These are phyloP conservation scores for Hemileccinum impolitum DNA, from an alignment of 768 basidiomycete genomes.

Conservation along the genomic window DNA sequence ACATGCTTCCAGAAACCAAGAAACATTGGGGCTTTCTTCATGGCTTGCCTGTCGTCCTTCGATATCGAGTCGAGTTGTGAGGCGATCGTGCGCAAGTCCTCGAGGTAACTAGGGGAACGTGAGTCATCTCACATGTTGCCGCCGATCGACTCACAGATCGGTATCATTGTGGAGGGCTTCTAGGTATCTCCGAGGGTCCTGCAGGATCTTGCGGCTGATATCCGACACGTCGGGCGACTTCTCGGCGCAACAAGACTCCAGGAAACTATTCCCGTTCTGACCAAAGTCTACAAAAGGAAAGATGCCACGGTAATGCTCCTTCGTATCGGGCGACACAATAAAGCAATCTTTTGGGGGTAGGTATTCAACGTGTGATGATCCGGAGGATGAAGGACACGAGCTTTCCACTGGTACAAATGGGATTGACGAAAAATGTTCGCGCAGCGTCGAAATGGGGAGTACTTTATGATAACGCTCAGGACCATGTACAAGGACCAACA, in stretches of 20 bases:
- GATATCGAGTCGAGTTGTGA: constrained; percentile 9
- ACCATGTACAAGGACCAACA: neutral
- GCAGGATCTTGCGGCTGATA: constrained; percentile 8
- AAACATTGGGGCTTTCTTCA: constrained; percentile 11
- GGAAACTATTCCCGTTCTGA: constrained; percentile 10
- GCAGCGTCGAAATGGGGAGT: constrained; percentile 3
- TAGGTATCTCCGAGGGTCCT: constrained; percentile 6
- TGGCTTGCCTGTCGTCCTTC: constrained; percentile 5
- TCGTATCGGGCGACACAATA: neutral
- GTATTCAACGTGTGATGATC: neutral
- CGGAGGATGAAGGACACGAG: neutral
- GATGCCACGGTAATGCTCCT: constrained; percentile 6
- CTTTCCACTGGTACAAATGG: constrained; percentile 11
- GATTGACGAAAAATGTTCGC: constrained; percentile 5
- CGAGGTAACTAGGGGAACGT: constrained; percentile 8
- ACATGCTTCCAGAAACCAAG: neutral
- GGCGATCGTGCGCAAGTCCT: constrained; percentile 13
- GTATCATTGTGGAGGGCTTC: neutral
- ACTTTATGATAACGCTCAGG: constrained; percentile 4
- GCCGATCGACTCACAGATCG: constrained; percentile 1
- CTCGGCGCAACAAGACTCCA: constrained; percentile 12
- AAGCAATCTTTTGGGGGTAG: constrained; percentile 13
- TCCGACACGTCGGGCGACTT: constrained; percentile 14
- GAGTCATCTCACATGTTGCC: neutral
- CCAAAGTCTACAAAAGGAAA: constrained; percentile 17